phyloP scores from a whole-genome alignment of 768 basidiomycete genomes.

The Tylopilus intermedius region DNA sequence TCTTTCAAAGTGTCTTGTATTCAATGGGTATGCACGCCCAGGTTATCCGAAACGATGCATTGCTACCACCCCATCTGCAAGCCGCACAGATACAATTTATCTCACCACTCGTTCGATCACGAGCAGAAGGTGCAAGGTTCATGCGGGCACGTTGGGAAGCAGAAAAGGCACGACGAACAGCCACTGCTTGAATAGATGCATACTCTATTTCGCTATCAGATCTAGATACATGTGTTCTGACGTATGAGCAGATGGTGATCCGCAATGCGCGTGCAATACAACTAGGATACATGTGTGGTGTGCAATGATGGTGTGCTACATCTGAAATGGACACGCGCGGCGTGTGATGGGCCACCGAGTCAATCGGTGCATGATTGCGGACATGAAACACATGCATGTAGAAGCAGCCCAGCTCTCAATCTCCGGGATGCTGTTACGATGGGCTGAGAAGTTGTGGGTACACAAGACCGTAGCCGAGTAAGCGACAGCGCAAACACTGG shows the following conservation, averaged over 20 bases:
- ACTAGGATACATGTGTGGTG: conserved; percentile 19
- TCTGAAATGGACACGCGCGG: conserved; percentile 22
- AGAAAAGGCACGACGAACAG: conserved; percentile 39
- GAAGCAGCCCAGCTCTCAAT: background rate
- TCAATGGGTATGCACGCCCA: conserved; percentile 26
- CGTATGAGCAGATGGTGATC: conserved; percentile 5
- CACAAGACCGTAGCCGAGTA: background rate
- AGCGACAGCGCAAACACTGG: background rate
- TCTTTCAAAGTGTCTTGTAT: background rate
- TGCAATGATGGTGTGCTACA: conserved; percentile 6
- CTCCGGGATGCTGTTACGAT: background rate
- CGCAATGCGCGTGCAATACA: conserved; percentile 10
- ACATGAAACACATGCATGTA: conserved; percentile 14
- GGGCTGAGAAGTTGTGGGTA: background rate
- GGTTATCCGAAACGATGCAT: conserved; percentile 85
- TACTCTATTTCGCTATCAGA: conserved; percentile 2
- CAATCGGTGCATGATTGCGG: conserved; percentile 16
- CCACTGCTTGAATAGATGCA: conserved; percentile 9
- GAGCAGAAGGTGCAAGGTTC: conserved; percentile 61
- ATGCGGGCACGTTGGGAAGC: conserved; percentile 75
- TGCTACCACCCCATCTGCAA: conserved; percentile 55
- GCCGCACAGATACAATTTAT: conserved; percentile 58
- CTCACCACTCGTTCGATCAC: conserved; percentile 54
- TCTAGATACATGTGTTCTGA: conserved; percentile 13
- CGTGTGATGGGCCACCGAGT: conserved; percentile 20